Percentiles rank a stretch among this genome's conserved stretches.
Evolutionary conservation across 2,329 filamentous ascomycete genomes (phyloP).

Genomic region (Alternaria sp.): DNA sequence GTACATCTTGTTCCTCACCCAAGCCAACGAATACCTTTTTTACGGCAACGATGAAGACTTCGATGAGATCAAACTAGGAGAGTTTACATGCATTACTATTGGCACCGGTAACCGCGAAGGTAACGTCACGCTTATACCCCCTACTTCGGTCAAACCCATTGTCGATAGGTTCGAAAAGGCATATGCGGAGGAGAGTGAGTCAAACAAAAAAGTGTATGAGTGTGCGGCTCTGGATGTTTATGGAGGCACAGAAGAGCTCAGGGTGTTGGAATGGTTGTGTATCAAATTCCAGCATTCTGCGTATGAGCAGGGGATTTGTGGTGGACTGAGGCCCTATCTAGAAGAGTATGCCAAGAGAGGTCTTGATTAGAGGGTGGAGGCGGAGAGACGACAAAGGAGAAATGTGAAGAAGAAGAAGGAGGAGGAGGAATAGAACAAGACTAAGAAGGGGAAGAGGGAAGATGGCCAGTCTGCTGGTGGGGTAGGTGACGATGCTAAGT

Average conservation of each 20-base stretch:
- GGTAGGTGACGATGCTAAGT: neutral
- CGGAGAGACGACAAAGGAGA: neutral
- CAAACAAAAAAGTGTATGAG: constrained; percentile 10
- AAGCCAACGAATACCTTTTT: neutral
- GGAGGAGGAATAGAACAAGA: neutral
- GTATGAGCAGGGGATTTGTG: constrained; percentile 6
- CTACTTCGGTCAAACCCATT: neutral
- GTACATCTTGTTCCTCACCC: constrained; percentile 2
- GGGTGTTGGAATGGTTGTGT: constrained; percentile 17
- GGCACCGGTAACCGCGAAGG: constrained; percentile 18
- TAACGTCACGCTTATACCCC: constrained; percentile 10
- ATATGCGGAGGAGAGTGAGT: constrained; percentile 9
- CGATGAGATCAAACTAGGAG: constrained; percentile 1
- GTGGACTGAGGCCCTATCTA: constrained; percentile 9
- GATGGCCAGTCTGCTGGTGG: neutral
- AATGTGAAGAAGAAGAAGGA: neutral
- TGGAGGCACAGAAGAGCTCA: constrained; percentile 11
- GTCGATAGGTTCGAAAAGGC: constrained; percentile 6
- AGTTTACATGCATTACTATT: constrained; percentile 3
- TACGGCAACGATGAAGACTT: neutral
- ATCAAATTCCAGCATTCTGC: constrained; percentile 12
- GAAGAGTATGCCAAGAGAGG: neutral
- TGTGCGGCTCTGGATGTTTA: constrained; percentile 16
- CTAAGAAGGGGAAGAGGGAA: neutral
- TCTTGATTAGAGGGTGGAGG: neutral